Evolutionary conservation across 768 basidiomycete species (phyloP), one percentile per base, ranked within the genome.

Genomic region (Termitomyces sp.): DNA sequence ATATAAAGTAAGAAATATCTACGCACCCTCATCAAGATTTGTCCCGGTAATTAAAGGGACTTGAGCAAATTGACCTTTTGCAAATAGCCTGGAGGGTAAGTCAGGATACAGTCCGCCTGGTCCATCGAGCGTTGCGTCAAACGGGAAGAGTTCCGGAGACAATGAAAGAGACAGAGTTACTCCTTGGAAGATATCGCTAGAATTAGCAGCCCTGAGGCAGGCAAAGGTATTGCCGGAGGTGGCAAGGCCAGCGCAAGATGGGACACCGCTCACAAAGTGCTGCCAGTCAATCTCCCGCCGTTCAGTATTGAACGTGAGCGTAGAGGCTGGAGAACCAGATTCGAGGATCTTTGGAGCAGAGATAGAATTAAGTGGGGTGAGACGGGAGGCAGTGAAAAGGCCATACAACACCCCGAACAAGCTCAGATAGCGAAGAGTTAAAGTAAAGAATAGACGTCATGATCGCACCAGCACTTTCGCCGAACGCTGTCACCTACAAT

Each of bases 401-500:
- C 54, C 75, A 51, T 66, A 76, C 76, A 0, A 68, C 76, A 12
- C 68, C 74, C 59, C 75, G 61, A 2, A 71, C 75, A 40, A 55
- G 53, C 13, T 12, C 16, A 5, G 53, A 55, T 11, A 55, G 16
- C 20, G 39, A 16, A 40, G 39, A 55, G 16, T 55, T 55, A 1
- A 55, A 55, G 39, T 55, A 55, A 9, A 55, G 24, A 9, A 55
- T 55, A 5, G 53, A 55, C 7, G 53, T 55, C 53, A 55, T 55
- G 8, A 55, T 55, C 9, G 53, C 39, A 22, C 53, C 39, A 12
- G 53, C 53, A 40, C 53, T 55, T 28, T 55, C 39, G 0, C 53
- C 53, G 15, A 55, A 40, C 16, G 39, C 75, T 74, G 65, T 81
- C 84, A n/a, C 87, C 87, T 4, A 86, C 85, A 65, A 87, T 88